These are phyloP conservation scores for Porodaedalea pini DNA, from an alignment of 1,284 basidiomycete species.

Conservation along the genomic window DNA sequence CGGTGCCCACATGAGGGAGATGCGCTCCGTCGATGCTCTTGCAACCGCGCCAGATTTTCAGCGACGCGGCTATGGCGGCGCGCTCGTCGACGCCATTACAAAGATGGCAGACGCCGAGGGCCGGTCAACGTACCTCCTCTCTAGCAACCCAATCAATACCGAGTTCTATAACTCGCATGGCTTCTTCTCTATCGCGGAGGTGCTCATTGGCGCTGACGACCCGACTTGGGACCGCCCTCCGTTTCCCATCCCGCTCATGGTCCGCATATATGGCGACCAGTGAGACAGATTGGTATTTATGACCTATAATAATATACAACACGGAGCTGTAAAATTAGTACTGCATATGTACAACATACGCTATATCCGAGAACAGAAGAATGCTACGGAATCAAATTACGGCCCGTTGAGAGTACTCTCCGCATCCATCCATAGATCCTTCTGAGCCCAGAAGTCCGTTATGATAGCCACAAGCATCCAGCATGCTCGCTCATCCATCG, in stretches of 20 bases:
- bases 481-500: conserved; percentile 58
- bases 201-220: conserved; percentile 23
- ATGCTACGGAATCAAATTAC: neutral
- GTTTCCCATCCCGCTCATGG: conserved; percentile 18
- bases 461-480: conserved; percentile 82
- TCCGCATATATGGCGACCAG: conserved; percentile 15
- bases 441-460: conserved; percentile 79
- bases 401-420: conserved; percentile 35
- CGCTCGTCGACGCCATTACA: conserved; percentile 17
- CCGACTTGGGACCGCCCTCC: conserved; percentile 24
- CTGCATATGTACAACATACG: neutral
- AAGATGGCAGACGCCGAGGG: conserved; percentile 23
- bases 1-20: conserved; percentile 4
- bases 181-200: conserved; percentile 22
- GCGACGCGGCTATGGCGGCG: conserved; percentile 21
- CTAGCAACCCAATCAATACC: conserved; percentile 24
- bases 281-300: neutral
- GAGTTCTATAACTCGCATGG: conserved; percentile 26
- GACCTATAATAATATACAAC: neutral
- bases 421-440: conserved; percentile 81
- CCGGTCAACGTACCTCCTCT: conserved; percentile 22
- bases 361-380: neutral
- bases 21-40: conserved; percentile 17
- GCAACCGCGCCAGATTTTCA: conserved; percentile 20
- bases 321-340: no score